These are phyloP conservation scores for Holtermannia corniformis DNA, from an alignment of 768 basidiomycete genomes.

Conservation along the genomic window DNA sequence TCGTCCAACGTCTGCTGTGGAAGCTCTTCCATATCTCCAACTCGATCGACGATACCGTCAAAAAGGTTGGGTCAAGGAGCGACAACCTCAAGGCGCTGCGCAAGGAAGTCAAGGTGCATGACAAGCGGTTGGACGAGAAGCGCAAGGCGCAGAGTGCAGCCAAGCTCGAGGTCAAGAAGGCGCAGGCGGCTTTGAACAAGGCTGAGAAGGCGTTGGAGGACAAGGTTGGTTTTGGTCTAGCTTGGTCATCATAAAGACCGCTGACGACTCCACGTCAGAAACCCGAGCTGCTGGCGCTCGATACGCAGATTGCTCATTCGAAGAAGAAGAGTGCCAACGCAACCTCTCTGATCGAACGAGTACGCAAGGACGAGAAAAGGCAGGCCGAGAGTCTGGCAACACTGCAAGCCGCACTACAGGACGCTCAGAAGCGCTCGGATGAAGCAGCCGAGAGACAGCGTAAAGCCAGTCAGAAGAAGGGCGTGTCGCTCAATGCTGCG, in stretches of 20 bases:
- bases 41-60: conserved; percentile 62
- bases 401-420: conserved; percentile 57
- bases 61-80: conserved; percentile 62
- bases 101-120: conserved; percentile 54
- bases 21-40: conserved; percentile 83
- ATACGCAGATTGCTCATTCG: conserved; percentile 81
- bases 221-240: conserved; percentile 49
- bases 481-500: conserved; percentile 68
- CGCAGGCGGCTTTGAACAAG: conserved; percentile 80
- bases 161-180: conserved; percentile 63
- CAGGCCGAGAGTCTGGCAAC: conserved; percentile 40
- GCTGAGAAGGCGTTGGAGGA: conserved; percentile 79
- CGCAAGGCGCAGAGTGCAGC: conserved; percentile 72
- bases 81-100: conserved; percentile 59
- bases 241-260: background rate
- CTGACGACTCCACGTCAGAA: conserved; percentile 46
- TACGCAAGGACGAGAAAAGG: conserved; percentile 50
- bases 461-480: conserved; percentile 56
- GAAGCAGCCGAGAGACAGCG: conserved; percentile 72
- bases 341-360: conserved; percentile 53
- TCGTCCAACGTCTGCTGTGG: conserved; percentile 72
- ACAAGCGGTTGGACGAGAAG: conserved; percentile 61
- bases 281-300: conserved; percentile 71
- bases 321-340: conserved; percentile 68
- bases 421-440: conserved; percentile 60